Evolutionary conservation across 2,329 filamentous ascomycete genomes (phyloP).

Genomic region (Trichoderma citrinoviride): DNA sequence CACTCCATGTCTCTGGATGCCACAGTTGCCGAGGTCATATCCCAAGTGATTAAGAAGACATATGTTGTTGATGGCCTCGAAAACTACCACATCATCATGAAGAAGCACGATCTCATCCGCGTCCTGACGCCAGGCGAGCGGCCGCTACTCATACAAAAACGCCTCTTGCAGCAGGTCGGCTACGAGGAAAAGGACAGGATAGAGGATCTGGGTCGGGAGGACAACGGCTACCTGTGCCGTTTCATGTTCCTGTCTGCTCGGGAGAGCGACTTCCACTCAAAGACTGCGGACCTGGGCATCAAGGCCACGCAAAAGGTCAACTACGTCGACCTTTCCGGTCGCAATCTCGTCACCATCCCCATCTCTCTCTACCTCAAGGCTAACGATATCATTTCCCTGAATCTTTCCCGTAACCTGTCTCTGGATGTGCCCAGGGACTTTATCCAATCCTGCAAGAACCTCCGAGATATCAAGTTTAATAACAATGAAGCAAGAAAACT

Average conservation of each 20-base stretch:
- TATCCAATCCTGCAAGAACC: constrained; percentile 84
- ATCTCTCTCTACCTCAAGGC: constrained; percentile 91
- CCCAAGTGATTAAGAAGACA: constrained; percentile 91
- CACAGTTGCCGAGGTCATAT: constrained; percentile 80
- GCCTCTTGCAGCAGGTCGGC: constrained; percentile 83
- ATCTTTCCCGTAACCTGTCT: constrained; percentile 87
- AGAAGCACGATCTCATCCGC: constrained; percentile 84
- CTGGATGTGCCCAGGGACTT: constrained; percentile 94
- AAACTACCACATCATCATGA: constrained; percentile 94
- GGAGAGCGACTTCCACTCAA: constrained; percentile 73
- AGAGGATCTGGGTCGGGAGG: constrained; percentile 91
- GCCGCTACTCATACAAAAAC: constrained; percentile 87
- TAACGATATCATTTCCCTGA: constrained; percentile 88
- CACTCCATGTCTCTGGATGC: constrained; percentile 81
- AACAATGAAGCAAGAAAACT: constrained; percentile 89
- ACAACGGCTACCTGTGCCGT: constrained; percentile 94
- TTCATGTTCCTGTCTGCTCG: constrained; percentile 93
- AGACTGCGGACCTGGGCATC: constrained; percentile 71
- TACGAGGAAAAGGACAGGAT: constrained; percentile 84
- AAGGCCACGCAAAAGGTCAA: constrained; percentile 86
- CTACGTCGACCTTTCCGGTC: constrained; percentile 86
- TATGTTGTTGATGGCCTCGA: constrained; percentile 85
- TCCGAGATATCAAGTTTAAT: constrained; percentile 93
- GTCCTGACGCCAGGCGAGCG: constrained; percentile 76
- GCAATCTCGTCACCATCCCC: constrained; percentile 90